phyloP scores from a whole-genome alignment of 2,329 filamentous ascomycete genomes.

The Thyridium curvatum region DNA sequence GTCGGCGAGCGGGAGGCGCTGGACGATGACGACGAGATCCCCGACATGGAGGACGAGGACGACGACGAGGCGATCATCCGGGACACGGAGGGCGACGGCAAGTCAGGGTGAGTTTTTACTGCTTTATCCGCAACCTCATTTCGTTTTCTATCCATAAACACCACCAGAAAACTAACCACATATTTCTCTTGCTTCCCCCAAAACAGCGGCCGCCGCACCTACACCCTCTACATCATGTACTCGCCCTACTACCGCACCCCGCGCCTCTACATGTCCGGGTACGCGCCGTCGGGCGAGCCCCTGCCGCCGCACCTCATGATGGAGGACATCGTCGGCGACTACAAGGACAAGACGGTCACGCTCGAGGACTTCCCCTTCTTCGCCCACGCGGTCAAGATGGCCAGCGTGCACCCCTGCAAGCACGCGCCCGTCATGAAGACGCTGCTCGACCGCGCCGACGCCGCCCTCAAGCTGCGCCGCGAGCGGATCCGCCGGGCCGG shows the following conservation, averaged over 20 bases:
- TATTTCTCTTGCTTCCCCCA: neutral
- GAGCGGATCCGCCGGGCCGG: constrained; percentile 65
- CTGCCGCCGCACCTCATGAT: constrained; percentile 28
- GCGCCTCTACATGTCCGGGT: constrained; percentile 90
- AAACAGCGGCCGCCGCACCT: constrained; percentile 77
- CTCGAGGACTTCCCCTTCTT: constrained; percentile 97
- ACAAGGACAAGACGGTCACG: constrained; percentile 77
- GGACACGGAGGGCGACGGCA: constrained; percentile 44
- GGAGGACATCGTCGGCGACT: constrained; percentile 32
- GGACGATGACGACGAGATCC: constrained; percentile 73
- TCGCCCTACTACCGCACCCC: constrained; percentile 95
- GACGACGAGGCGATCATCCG: constrained; percentile 95
- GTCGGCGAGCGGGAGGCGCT: constrained; percentile 69
- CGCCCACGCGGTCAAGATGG: constrained; percentile 87
- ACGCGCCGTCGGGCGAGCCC: constrained; percentile 64
- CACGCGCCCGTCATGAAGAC: constrained; percentile 98
- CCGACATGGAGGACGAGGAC: constrained; percentile 97
- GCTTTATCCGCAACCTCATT: neutral
- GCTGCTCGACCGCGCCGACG: constrained; percentile 89
- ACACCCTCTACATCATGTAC: constrained; percentile 98
- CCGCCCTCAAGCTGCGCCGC: constrained; percentile 79
- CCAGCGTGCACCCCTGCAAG: constrained; percentile 93
- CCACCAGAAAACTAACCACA: constrained; percentile 4
- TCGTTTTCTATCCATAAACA: neutral
- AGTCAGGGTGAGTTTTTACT: neutral